Conservation (phyloP, 2,329 filamentous ascomycete species). For the Leptographium wingfieldii region DNA sequence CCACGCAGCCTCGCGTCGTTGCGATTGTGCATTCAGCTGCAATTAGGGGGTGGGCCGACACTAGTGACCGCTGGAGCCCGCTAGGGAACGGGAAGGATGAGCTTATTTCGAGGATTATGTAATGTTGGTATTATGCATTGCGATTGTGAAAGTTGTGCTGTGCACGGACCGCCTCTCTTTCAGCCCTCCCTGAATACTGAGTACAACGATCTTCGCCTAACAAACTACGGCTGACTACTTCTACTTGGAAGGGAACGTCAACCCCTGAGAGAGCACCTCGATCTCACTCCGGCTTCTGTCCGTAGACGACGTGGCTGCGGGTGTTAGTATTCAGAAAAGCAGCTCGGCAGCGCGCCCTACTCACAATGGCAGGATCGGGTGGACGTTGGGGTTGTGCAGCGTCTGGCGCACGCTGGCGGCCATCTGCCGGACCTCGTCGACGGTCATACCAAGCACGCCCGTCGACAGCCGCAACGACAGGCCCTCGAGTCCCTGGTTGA, state of each 20-base stretch:
- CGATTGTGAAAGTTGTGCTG: too few relatives aligned
- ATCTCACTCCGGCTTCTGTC: constrained; percentile 5
- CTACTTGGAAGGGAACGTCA: too few relatives aligned
- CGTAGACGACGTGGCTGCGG: constrained; percentile 10
- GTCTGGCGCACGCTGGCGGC: constrained; percentile 10
- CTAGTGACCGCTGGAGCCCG: too few relatives aligned
- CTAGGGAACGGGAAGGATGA: neutral
- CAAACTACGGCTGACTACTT: too few relatives aligned
- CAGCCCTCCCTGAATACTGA: too few relatives aligned
- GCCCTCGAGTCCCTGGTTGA: constrained; percentile 11
- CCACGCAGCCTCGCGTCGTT: neutral
- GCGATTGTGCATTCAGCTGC: neutral
- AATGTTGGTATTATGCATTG: too few relatives aligned
- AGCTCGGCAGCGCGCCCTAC: neutral
- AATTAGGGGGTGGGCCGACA: neutral
- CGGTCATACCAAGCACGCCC: constrained; percentile 16
- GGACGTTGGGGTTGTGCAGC: constrained; percentile 11
- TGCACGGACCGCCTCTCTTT: too few relatives aligned
- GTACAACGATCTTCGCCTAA: too few relatives aligned
- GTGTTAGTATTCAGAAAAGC: too few relatives aligned
- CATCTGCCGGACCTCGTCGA: constrained; percentile 10
- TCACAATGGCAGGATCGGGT: constrained; percentile 11
- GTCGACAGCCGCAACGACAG: constrained; percentile 11
- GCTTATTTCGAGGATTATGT: too few relatives aligned
- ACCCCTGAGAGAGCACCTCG: too few relatives aligned